phyloP scores from a whole-genome alignment of 1,284 basidiomycete species.

The Trichosporon faecale region DNA sequence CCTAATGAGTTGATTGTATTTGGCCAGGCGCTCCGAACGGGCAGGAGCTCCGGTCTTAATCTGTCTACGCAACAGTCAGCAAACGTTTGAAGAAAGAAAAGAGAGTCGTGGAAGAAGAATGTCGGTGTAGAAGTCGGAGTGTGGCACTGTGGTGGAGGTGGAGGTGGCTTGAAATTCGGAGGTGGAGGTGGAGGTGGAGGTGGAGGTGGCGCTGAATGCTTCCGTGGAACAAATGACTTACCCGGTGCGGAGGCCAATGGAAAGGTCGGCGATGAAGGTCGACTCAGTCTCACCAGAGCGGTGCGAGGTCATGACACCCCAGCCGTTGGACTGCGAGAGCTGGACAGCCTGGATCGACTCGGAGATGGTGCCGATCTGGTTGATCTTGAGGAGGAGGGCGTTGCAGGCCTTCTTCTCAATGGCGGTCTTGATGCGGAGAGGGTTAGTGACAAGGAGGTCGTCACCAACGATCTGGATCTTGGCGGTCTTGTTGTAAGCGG shows the following conservation, averaged over 20 bases:
- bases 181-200: neutral
- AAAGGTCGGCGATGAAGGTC: conserved; percentile 95
- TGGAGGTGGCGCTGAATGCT: neutral
- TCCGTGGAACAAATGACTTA: conserved; percentile 21
- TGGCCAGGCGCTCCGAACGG: conserved; percentile 24
- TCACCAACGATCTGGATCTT: conserved; percentile 83
- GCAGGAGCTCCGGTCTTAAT: conserved; percentile 18
- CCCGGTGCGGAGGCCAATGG: conserved; percentile 77
- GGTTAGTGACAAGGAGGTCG: conserved; percentile 98
- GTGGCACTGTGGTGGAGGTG: neutral
- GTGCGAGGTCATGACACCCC: conserved; percentile 99
- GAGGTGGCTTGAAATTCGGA: neutral
- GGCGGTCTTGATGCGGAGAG: conserved; percentile 94
- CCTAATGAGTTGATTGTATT: conserved; percentile 77
- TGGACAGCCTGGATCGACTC: conserved; percentile 85
- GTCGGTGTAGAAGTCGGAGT: neutral
- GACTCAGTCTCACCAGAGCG: conserved; percentile 96
- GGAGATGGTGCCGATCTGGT: conserved; percentile 99
- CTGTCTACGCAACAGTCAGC: neutral
- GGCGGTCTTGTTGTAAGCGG: conserved; percentile 70
- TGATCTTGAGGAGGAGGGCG: conserved; percentile 96
- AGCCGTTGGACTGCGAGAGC: conserved; percentile 91
- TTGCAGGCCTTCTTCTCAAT: conserved; percentile 99
- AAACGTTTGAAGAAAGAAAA: neutral
- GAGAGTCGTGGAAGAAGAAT: neutral